Base-by-base conservation (phyloP, 495 filamentous ascomycete genomes). In the Penicillium daleae region DNA sequence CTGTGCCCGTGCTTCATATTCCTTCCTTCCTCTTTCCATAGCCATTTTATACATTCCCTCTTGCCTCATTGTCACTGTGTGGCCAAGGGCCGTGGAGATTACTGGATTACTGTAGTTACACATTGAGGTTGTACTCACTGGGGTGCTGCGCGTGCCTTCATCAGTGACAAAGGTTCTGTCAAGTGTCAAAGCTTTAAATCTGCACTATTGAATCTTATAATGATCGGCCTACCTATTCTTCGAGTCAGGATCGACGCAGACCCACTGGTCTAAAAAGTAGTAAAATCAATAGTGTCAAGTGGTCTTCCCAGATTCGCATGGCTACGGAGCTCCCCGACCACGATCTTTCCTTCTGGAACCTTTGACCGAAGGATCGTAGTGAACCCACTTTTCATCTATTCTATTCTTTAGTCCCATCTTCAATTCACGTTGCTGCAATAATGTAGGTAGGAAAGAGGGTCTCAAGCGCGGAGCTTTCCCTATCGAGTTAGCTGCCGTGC, bases 271-370 rank as follows among this genome's bases (percentile, higher is more conserved):
- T 39, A 65, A 37, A 42, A 24, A 27, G 12, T 60, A 63, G 52
- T 33, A n/a, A 46, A 57, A 46, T 70, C 67, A 70, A 70, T 70
- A 70, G 67, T 53, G 54, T 29, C 51, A 40, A 22, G 42, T 65
- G 57, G 56, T 22, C 46, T 60, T 56, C 22, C 54, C 60, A 59
- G 51, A 29, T 57, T 63, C 10, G 44, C 39, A 42, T 53, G 59
- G 56, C 54, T 17, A 61, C 49, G 53, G 56, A 24, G 21, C 42
- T 53, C 56, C 51, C 33, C 27, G 27, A 17, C 6, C 19, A 44
- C 39, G 27, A 4, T 21, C 27, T 50, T 24, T 54, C 19, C 29
- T 66, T 59, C 29, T 50, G 50, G 60, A 56, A 50, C 19, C 19
- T 56, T 56, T 35, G 50, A 35, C 40, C 59, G 54, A 60, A 57